A percentile compares a stretch with the other conserved stretches of the same genome.
These are phyloP conservation scores for Acidiella bohemica DNA, from an alignment of 495 filamentous ascomycete species.

Conservation along the genomic window DNA sequence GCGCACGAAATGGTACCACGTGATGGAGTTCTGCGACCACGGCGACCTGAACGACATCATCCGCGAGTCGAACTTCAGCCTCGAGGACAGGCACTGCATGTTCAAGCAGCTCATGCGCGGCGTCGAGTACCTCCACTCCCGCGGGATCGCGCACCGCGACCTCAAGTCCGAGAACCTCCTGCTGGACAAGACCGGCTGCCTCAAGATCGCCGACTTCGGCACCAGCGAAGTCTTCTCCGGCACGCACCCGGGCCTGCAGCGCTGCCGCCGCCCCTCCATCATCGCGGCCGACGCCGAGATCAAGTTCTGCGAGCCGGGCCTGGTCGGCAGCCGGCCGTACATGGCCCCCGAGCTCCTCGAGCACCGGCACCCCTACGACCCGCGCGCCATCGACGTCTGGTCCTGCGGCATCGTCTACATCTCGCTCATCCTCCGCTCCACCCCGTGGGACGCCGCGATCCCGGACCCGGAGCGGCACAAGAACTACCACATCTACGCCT, in stretches of 20 bases:
- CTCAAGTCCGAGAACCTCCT: slow-evolving; percentile 71
- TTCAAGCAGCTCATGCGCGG: slow-evolving; percentile 70
- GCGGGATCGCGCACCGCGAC: slow-evolving; percentile 69
- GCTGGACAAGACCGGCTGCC: slow-evolving; percentile 49
- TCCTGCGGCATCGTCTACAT: slow-evolving; percentile 62
- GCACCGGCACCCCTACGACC: slow-evolving; percentile 55
- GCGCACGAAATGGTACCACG: slow-evolving; percentile 56
- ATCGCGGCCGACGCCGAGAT: slow-evolving; percentile 37
- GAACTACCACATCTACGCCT: slow-evolving; percentile 44
- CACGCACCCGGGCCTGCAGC: slow-evolving; percentile 54
- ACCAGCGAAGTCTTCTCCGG: slow-evolving; percentile 63
- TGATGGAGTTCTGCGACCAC: slow-evolving; percentile 70
- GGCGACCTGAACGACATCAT: slow-evolving; percentile 63
- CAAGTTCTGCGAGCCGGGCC: slow-evolving; percentile 52
- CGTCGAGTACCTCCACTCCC: slow-evolving; percentile 52
- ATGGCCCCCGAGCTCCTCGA: slow-evolving; percentile 63
- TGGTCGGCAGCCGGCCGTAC: slow-evolving; percentile 64
- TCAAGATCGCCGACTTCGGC: slow-evolving; percentile 75
- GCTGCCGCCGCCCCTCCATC: slow-evolving; percentile 20
- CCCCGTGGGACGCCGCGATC: slow-evolving; percentile 48
- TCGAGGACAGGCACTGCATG: slow-evolving; percentile 51
- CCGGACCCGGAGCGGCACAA: slow-evolving; percentile 23
- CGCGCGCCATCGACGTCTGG: slow-evolving; percentile 65
- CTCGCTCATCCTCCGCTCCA: slow-evolving; percentile 48
- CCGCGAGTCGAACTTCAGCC: slow-evolving; percentile 45